Evolutionary conservation across 805 yeast genomes (phyloP).

Genomic region (Pichia eremophila): DNA sequence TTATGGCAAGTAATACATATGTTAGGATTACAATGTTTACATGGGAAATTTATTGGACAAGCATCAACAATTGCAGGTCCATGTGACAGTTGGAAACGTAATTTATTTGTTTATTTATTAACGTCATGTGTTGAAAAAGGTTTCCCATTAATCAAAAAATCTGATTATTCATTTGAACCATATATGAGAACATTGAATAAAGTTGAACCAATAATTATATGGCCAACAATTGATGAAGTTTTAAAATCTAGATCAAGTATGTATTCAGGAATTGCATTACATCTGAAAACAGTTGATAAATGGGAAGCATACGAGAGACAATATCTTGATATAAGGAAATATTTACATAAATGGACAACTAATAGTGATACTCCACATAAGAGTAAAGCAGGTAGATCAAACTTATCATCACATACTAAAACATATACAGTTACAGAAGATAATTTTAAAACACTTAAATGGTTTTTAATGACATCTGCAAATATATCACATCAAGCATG

Average conservation of each 20-base stretch:
- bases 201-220: conserved; percentile 22
- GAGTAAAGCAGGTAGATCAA: conserved; percentile 19
- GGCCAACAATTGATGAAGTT: conserved; percentile 26
- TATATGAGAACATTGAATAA: conserved; percentile 1
- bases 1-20: conserved; percentile 32
- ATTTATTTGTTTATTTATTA: conserved; percentile 39
- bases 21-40: conserved; percentile 21
- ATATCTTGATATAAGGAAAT: conserved; percentile 31
- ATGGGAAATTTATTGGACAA: conserved; percentile 34
- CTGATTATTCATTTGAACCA: conserved; percentile 10
- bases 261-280: conserved; percentile 24
- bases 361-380: conserved; percentile 8
- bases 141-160: conserved; percentile 13
- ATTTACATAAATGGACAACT: conserved; percentile 38
- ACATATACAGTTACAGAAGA: conserved; percentile 50
- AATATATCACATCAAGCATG: conserved; percentile 74
- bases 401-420: conserved; percentile 50
- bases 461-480: conserved; percentile 70
- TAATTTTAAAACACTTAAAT: conserved; percentile 40
- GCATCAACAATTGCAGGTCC: conserved; percentile 44
- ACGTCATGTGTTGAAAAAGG: conserved; percentile 34
- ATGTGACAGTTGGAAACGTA: conserved; percentile 22
- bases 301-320: conserved; percentile 26
- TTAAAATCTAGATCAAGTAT: conserved; percentile 13
- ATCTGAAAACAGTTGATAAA: conserved; percentile 12